These are phyloP conservation scores for Aspergillus pseudoviridinutans DNA, from an alignment of 2,329 filamentous ascomycete species.

Conservation along the genomic window DNA sequence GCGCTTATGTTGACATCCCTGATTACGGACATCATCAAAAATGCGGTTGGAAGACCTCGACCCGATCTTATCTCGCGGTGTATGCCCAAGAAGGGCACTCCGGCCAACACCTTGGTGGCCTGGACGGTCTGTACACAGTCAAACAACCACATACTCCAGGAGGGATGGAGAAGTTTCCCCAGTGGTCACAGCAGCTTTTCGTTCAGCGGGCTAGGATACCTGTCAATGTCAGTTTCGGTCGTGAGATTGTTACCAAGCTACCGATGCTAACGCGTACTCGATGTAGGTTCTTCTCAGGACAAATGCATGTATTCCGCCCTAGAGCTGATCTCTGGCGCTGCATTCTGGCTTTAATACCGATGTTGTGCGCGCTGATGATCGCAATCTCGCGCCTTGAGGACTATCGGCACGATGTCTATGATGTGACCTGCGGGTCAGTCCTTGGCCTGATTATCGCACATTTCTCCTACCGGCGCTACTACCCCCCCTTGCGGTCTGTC, in stretches of 20 bases:
- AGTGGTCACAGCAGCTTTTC: constrained; percentile 60
- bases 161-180: constrained; percentile 64
- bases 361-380: constrained; percentile 56
- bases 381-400: constrained; percentile 61
- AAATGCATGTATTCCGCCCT: constrained; percentile 57
- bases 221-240: constrained; percentile 42
- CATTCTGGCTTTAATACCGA: constrained; percentile 52
- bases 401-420: constrained; percentile 62
- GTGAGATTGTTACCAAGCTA: background rate
- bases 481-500: constrained; percentile 49
- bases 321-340: constrained; percentile 54
- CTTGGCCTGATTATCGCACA: constrained; percentile 54
- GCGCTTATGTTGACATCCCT: constrained; percentile 73
- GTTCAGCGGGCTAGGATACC: constrained; percentile 58
- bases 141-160: constrained; percentile 54
- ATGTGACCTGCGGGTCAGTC: constrained; percentile 54
- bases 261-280: background rate
- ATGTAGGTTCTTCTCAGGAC: constrained; percentile 45
- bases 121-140: constrained; percentile 48
- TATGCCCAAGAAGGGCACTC: constrained; percentile 61
- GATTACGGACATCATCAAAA: constrained; percentile 88
- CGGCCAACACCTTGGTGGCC: constrained; percentile 50
- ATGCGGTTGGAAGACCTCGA: constrained; percentile 74
- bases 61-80: constrained; percentile 89
- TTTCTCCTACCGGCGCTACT: constrained; percentile 59